A percentile compares a stretch with the other conserved stretches of the same genome.
These are phyloP conservation scores for Colletotrichum sp. DNA, from an alignment of 2,329 filamentous ascomycete species.

Conservation along the genomic window DNA sequence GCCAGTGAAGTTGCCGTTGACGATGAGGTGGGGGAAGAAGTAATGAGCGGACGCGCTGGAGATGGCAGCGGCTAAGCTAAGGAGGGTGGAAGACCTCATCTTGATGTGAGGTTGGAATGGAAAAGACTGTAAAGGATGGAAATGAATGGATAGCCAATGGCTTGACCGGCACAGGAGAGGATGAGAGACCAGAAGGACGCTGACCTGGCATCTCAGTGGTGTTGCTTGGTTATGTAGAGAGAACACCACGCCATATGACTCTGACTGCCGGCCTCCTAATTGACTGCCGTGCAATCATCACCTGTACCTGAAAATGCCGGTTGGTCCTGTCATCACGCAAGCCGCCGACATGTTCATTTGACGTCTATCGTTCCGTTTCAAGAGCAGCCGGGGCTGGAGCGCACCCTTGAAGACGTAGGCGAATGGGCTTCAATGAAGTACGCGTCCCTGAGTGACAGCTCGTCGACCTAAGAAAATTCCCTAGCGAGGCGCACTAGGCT, in stretches of 20 bases:
- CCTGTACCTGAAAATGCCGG: neutral
- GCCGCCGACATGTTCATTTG: neutral
- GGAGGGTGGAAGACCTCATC: neutral
- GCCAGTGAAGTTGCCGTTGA: neutral
- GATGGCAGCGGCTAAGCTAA: neutral
- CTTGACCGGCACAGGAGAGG: neutral
- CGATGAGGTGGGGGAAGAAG: slow-evolving; percentile 1
- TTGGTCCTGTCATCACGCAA: neutral
- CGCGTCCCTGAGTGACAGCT: neutral
- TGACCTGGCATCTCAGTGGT: neutral
- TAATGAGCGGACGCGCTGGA: neutral
- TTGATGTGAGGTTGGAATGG: neutral
- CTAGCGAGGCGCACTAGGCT: neutral
- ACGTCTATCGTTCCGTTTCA: neutral
- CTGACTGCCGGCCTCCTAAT: neutral
- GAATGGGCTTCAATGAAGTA: neutral
- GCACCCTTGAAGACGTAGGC: neutral
- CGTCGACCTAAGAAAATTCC: neutral
- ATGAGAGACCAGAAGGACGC: neutral
- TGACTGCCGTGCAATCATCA: neutral
- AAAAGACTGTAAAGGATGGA: neutral
- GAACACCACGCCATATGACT: neutral
- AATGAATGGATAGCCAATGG: neutral
- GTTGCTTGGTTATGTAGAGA: neutral
- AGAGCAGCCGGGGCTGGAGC: neutral